A percentile compares a stretch with the other conserved stretches of the same genome.
Conservation (phyloP, 805 yeast species). For the Candida multigemmis region DNA sequence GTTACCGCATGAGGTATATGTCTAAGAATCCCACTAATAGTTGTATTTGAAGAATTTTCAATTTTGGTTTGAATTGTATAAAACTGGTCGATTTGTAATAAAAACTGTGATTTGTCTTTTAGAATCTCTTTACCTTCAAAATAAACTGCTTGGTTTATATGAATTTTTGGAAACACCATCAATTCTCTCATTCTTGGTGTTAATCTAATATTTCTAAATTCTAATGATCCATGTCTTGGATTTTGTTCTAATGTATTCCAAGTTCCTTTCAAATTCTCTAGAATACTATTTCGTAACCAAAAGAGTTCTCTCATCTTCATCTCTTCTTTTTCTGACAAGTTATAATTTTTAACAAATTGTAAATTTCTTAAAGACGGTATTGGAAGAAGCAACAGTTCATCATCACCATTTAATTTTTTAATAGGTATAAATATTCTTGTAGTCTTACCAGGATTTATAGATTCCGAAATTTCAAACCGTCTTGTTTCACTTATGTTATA, state of each 20-base stretch:
- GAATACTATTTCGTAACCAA: slow-evolving; percentile 70
- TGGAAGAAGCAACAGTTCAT: slow-evolving; percentile 34
- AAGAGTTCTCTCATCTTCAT: slow-evolving; percentile 51
- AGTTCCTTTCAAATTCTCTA: slow-evolving; percentile 49
- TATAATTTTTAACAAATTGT: slow-evolving; percentile 59
- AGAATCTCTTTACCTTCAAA: no score
- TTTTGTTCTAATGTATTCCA: slow-evolving; percentile 40
- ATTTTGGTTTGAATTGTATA: slow-evolving; percentile 43
- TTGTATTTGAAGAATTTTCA: slow-evolving; percentile 34
- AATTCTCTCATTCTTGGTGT: slow-evolving; percentile 51
- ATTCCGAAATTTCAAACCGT: slow-evolving; percentile 16
- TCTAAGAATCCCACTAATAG: slow-evolving; percentile 48
- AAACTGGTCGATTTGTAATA: slow-evolving; percentile 37
- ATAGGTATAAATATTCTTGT: slow-evolving; percentile 66
- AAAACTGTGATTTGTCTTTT: slow-evolving; percentile 17
- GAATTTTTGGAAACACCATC: slow-evolving; percentile 41
- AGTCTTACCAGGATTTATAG: slow-evolving; percentile 18
- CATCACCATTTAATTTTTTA: slow-evolving; percentile 38
- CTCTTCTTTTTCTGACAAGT: slow-evolving; percentile 48
- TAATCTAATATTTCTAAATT: slow-evolving; percentile 57
- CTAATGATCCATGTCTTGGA: slow-evolving; percentile 46
- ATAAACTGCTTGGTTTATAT: slow-evolving; percentile 12
- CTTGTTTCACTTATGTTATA: not conserved
- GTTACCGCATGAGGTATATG: slow-evolving; percentile 40
- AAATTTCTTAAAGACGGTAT: slow-evolving; percentile 67